Evolutionary conservation across 148 eudicot species (phyloP).

Genomic region (Rhododendron simsii): DNA sequence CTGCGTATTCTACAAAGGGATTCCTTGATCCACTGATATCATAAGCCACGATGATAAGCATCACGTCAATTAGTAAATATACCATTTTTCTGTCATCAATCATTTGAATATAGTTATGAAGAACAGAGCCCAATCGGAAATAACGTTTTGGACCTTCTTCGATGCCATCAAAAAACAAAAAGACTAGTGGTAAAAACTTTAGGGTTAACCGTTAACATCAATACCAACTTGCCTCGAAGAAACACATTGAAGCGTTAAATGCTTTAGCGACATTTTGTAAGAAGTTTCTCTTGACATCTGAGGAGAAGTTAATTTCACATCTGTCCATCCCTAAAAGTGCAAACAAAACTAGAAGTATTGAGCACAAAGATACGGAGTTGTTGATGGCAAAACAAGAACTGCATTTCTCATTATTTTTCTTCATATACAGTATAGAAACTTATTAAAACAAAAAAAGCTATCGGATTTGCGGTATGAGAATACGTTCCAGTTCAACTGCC

Average conservation of each 20-base stretch:
- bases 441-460: background rate
- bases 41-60: background rate
- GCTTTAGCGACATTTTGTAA: conserved; percentile 71
- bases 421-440: background rate
- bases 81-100: background rate
- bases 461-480: background rate
- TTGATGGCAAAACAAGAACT: background rate
- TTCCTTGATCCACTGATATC: conserved; percentile 66
- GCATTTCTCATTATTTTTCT: background rate
- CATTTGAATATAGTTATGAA: background rate
- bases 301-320: conserved; percentile 89
- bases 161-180: background rate
- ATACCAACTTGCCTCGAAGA: conserved; percentile 63
- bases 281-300: conserved; percentile 85
- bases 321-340: conserved; percentile 67
- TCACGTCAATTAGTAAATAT: background rate
- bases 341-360: background rate
- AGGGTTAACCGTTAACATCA: background rate
- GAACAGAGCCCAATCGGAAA: background rate
- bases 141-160: background rate
- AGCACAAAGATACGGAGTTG: background rate
- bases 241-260: conserved; percentile 55
- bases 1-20: conserved; percentile 94
- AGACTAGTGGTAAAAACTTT: background rate
- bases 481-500: background rate